These are phyloP conservation scores for Acephala macrosclerotiorum DNA, from an alignment of 2,329 filamentous ascomycete species.

Conservation along the genomic window DNA sequence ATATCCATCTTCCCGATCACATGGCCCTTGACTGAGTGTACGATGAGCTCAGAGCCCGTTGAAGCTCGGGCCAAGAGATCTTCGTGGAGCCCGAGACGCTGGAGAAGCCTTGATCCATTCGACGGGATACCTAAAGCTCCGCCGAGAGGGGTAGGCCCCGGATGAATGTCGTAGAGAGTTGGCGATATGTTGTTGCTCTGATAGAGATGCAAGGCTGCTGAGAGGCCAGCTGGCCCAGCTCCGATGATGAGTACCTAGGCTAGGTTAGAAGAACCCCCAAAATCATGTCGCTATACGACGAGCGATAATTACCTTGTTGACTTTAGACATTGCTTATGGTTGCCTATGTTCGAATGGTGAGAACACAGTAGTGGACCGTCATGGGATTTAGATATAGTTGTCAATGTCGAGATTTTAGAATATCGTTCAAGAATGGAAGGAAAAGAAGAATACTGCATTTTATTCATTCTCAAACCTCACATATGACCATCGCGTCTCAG, in stretches of 20 bases:
- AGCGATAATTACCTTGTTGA: no score
- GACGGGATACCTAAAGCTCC: slow-evolving; percentile 57
- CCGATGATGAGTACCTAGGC: slow-evolving; percentile 51
- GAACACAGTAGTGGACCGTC: no score
- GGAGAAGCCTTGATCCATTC: slow-evolving; percentile 53
- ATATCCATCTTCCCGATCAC: background rate
- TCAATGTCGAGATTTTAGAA: no score
- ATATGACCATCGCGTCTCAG: no score
- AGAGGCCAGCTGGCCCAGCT: slow-evolving; percentile 58
- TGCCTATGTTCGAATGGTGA: no score
- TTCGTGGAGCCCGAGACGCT: slow-evolving; percentile 22
- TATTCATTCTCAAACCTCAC: no score
- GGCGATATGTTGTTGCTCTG: slow-evolving; percentile 50
- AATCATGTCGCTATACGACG: no score
- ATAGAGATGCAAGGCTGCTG: slow-evolving; percentile 56
- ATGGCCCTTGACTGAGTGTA: background rate
- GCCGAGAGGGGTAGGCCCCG: slow-evolving; percentile 52
- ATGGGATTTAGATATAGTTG: no score
- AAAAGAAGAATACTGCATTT: no score
- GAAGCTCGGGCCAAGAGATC: slow-evolving; percentile 45
- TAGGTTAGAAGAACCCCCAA: no score
- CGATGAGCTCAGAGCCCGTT: slow-evolving; percentile 23
- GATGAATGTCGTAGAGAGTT: slow-evolving; percentile 56
- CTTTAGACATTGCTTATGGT: no score
- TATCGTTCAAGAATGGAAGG: no score